A percentile compares a stretch with the other conserved stretches of the same genome.
Evolutionary conservation across 2,329 filamentous ascomycete species (phyloP).

Genomic region (Penicillium sp.): DNA sequence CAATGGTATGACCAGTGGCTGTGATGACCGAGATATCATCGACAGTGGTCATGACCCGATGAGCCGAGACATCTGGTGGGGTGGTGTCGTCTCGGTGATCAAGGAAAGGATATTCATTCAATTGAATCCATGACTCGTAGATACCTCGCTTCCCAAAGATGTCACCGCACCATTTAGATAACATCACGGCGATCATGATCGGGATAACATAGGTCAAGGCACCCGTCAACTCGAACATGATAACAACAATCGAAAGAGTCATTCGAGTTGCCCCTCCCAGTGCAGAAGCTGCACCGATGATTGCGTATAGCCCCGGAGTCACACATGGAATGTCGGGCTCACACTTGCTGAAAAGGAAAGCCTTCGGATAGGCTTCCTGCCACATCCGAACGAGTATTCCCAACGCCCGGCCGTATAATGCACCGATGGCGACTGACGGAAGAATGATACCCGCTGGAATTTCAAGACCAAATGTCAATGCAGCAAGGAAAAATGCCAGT

Average conservation of each 20-base stretch:
- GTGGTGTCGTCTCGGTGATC: slow-evolving; percentile 78
- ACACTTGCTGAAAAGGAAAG: slow-evolving; percentile 73
- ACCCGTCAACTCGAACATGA: slow-evolving; percentile 98
- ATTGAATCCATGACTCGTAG: slow-evolving; percentile 96
- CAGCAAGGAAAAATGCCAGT: slow-evolving; percentile 78
- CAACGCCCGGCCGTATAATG: slow-evolving; percentile 79
- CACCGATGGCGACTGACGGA: slow-evolving; percentile 93
- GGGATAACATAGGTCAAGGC: slow-evolving; percentile 93
- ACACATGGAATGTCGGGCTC: slow-evolving; percentile 83
- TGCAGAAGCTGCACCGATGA: slow-evolving; percentile 91
- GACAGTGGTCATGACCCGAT: slow-evolving; percentile 84
- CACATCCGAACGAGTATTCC: slow-evolving; percentile 87
- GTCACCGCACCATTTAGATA: slow-evolving; percentile 97
- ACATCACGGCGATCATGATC: slow-evolving; percentile 98
- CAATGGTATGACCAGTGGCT: slow-evolving; percentile 81
- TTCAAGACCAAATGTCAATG: slow-evolving; percentile 86
- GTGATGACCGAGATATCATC: slow-evolving; percentile 87
- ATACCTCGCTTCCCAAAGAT: slow-evolving; percentile 89
- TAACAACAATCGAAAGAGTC: slow-evolving; percentile 97
- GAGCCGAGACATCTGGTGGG: slow-evolving; percentile 79
- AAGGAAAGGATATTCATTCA: slow-evolving; percentile 92
- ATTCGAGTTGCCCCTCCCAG: slow-evolving; percentile 90
- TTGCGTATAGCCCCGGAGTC: slow-evolving; percentile 91
- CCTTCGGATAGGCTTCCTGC: slow-evolving; percentile 71
- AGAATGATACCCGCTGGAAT: slow-evolving; percentile 94